These are phyloP conservation scores for Parastagonospora nodorum DNA, from an alignment of 2,329 filamentous ascomycete genomes.

Conservation along the genomic window DNA sequence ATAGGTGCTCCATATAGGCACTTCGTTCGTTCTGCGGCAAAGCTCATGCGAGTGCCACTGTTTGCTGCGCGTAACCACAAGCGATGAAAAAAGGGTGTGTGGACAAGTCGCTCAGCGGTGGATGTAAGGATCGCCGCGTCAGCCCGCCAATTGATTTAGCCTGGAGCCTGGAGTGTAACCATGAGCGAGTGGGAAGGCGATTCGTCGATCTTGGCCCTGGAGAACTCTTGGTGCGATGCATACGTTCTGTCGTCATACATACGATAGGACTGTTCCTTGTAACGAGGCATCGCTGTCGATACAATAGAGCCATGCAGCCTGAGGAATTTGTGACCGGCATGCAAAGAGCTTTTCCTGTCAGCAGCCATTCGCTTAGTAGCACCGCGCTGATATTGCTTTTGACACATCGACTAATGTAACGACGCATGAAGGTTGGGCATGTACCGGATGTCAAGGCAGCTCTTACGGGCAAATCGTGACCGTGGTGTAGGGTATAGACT, in stretches of 20 bases:
- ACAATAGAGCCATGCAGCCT: constrained; percentile 2
- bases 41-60: constrained; percentile 22
- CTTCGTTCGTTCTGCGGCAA: constrained; percentile 3
- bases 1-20: constrained; percentile 23
- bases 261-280: constrained; percentile 9
- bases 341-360: constrained; percentile 7
- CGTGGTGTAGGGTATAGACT: constrained; percentile 18
- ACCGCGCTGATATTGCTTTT: constrained; percentile 15
- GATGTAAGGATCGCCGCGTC: constrained; percentile 17
- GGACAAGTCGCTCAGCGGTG: constrained; percentile 15
- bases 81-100: constrained; percentile 17
- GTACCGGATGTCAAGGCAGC: constrained; percentile 2
- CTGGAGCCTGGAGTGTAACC: constrained; percentile 19
- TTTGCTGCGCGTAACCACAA: constrained; percentile 17
- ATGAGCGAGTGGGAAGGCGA: constrained; percentile 15
- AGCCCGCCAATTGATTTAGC: constrained; percentile 9
- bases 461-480: constrained; percentile 18
- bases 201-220: constrained; percentile 18
- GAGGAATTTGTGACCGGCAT: constrained; percentile 1
- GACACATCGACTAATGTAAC: constrained; percentile 22
- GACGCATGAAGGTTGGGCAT: constrained; percentile 13
- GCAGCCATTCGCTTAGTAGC: constrained; percentile 14
- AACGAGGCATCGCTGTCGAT: constrained; percentile 5
- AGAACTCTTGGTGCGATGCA: constrained; percentile 14
- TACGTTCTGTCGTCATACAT: constrained; percentile 21